Conservation (phyloP, 306 rosid genomes). For the Begonia fuchsioides region DNA sequence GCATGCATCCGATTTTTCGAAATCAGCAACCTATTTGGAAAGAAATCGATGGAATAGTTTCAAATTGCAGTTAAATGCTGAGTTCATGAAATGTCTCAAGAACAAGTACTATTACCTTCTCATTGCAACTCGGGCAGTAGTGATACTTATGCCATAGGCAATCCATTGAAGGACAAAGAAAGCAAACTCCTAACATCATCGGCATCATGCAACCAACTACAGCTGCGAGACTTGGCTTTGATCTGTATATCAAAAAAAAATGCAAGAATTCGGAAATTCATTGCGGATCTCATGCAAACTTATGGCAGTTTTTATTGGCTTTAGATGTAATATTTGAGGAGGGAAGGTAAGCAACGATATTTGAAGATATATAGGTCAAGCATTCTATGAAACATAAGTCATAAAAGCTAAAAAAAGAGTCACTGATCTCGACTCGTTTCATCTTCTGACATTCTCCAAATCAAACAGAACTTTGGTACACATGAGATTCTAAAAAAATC, state of each 20-base stretch:
- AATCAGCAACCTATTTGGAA: constrained; percentile 57
- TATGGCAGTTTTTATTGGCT: too few species aligned
- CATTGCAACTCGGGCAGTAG: constrained; percentile 64
- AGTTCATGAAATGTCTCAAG: background rate
- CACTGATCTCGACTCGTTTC: too few species aligned
- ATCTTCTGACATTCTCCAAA: too few species aligned
- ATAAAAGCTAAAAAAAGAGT: too few species aligned
- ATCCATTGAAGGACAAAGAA: constrained; percentile 74
- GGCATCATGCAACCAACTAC: constrained; percentile 74
- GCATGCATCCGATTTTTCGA: constrained; percentile 67
- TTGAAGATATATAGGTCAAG: too few species aligned
- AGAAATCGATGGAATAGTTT: background rate
- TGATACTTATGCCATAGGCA: constrained; percentile 96
- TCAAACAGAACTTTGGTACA: too few species aligned
- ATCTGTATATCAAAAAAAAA: constrained; percentile 25
- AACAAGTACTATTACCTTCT: constrained; percentile 31
- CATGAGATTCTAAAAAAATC: too few species aligned
- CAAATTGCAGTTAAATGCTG: background rate
- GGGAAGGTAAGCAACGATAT: too few species aligned
- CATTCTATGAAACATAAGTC: too few species aligned
- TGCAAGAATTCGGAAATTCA: too few species aligned
- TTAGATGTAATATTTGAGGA: too few species aligned
- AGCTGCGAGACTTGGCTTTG: constrained; percentile 71
- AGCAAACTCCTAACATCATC: constrained; percentile 72
- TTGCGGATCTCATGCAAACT: too few species aligned